These are phyloP conservation scores for Malassezia caprae DNA, from an alignment of 1,284 basidiomycete species.

Conservation along the genomic window DNA sequence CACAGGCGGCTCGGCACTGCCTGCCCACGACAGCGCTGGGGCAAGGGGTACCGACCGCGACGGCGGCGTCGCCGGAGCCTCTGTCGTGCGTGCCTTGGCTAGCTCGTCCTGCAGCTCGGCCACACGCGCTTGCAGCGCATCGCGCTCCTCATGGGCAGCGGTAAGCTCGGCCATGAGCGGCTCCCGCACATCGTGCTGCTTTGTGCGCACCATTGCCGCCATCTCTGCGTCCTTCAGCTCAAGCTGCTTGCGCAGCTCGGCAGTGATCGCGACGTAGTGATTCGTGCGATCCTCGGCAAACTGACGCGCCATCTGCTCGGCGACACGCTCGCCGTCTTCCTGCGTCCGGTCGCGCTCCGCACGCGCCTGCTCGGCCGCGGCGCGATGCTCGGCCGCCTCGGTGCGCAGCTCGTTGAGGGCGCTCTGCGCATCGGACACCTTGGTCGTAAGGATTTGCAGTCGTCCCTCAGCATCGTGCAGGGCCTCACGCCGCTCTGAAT, in stretches of 20 bases:
- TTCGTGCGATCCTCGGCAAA: constrained; percentile 21
- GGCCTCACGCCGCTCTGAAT: constrained; percentile 19
- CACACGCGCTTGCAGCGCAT: not conserved
- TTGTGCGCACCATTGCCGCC: constrained; percentile 10
- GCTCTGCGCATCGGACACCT: constrained; percentile 2
- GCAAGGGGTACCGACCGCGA: not conserved
- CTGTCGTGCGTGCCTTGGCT: not conserved
- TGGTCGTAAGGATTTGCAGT: not conserved
- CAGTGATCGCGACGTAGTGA: constrained; percentile 13
- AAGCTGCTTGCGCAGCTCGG: constrained; percentile 20
- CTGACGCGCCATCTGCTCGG: constrained; percentile 21
- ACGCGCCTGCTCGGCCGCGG: constrained; percentile 20
- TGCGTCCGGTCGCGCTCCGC: constrained; percentile 17
- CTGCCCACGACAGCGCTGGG: constrained; percentile 4
- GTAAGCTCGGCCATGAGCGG: not conserved
- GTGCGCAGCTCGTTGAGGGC: constrained; percentile 18
- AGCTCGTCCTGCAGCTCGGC: not conserved
- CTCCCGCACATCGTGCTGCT: constrained; percentile 1
- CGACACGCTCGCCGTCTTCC: constrained; percentile 19
- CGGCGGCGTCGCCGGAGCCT: not conserved
- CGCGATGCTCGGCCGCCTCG: constrained; percentile 24
- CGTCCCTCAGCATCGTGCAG: constrained; percentile 4
- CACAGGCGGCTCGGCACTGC: not conserved
- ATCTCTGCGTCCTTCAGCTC: constrained; percentile 19
- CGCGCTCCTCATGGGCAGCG: not conserved